Evolutionary conservation across 1,139 yeast genomes (phyloP).

Genomic region (Candida sojae): DNA sequence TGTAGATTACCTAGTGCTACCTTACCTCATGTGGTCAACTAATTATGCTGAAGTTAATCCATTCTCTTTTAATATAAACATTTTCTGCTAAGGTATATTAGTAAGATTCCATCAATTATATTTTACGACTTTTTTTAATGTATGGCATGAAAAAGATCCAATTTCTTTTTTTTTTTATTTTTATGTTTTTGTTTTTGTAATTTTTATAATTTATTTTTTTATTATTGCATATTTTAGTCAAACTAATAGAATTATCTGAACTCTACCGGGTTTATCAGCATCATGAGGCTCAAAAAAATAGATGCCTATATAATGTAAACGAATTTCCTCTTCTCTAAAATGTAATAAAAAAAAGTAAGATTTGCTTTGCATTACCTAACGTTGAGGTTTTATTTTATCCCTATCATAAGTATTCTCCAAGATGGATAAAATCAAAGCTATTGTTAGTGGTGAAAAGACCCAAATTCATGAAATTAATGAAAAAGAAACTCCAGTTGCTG

Average conservation of each 20-base stretch:
- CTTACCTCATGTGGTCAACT: no score
- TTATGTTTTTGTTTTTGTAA: not conserved
- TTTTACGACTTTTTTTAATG: no score
- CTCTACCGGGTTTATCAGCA: not conserved
- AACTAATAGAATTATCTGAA: not conserved
- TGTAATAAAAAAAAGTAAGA: not conserved
- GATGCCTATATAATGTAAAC: not conserved
- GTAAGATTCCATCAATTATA: no score
- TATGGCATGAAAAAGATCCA: no score
- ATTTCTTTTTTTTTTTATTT: not conserved
- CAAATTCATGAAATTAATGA: not conserved
- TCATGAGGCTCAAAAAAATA: not conserved
- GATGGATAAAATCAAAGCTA: slow-evolving; percentile 22
- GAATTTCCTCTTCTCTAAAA: not conserved
- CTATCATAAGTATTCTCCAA: not conserved
- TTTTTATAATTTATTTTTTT: not conserved
- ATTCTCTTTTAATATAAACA: no score
- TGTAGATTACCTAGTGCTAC: no score
- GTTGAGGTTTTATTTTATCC: not conserved
- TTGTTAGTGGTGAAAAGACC: slow-evolving; percentile 13
- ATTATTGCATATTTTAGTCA: not conserved
- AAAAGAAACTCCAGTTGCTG: not conserved
- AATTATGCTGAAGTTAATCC: no score
- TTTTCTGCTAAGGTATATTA: no score
- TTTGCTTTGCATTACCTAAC: not conserved